Percentiles rank a stretch among this genome's conserved stretches.
Conservation (phyloP, 2,329 filamentous ascomycete species). For the Chaetoscypha palmicola region DNA sequence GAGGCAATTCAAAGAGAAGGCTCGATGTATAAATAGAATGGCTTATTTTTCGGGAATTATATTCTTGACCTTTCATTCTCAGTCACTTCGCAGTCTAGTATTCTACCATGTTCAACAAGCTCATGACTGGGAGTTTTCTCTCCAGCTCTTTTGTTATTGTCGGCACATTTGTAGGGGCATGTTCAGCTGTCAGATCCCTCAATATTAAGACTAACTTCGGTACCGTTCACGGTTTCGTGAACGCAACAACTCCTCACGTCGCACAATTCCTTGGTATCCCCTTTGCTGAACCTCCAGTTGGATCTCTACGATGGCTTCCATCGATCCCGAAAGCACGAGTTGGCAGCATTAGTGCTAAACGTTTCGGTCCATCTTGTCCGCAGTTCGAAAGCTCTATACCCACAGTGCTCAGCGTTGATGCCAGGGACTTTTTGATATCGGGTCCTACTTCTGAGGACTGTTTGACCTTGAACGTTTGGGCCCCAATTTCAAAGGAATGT, state of each 20-base stretch:
- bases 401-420: conserved; percentile 12
- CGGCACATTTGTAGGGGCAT: too few species aligned
- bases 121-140: too few species aligned
- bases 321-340: conserved; percentile 19
- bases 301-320: conserved; percentile 32
- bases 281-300: conserved; percentile 34
- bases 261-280: conserved; percentile 34
- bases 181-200: too few species aligned
- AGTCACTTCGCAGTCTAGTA: too few species aligned
- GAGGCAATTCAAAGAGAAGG: too few species aligned
- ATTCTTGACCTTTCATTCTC: too few species aligned
- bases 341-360: conserved; percentile 13
- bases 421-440: conserved; percentile 11
- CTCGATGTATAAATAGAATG: too few species aligned
- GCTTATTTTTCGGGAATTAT: too few species aligned
- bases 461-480: conserved; percentile 33
- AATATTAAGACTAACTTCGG: background rate
- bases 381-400: conserved; percentile 13
- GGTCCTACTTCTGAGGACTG: conserved; percentile 30
- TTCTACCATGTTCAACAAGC: too few species aligned
- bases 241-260: background rate
- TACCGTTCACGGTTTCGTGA: conserved; percentile 1
- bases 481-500: conserved; percentile 13
- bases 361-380: conserved; percentile 17
- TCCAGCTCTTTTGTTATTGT: too few species aligned